These are phyloP conservation scores for Hanseniaspora osmophila DNA, from an alignment of 805 yeast species.

Conservation along the genomic window DNA sequence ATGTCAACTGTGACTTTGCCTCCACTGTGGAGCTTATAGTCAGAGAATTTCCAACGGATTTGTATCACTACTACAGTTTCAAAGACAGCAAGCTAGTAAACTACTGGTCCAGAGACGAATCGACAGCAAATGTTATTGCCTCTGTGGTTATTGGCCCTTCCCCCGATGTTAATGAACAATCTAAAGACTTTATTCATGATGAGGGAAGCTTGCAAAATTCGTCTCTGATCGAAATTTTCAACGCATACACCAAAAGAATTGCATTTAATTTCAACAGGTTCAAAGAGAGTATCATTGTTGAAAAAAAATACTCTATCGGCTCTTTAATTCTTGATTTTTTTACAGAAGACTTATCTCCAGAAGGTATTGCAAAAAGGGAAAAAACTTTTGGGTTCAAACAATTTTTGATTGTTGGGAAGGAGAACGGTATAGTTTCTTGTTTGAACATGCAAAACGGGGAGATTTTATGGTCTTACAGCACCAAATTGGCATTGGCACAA, in stretches of 20 bases:
- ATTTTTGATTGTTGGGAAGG: slow-evolving; percentile 27
- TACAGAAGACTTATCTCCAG: slow-evolving; percentile 9
- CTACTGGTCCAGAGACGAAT: slow-evolving; percentile 33
- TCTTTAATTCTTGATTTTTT: slow-evolving; percentile 7
- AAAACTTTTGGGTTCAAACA: slow-evolving; percentile 35
- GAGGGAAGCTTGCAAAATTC: slow-evolving; percentile 1
- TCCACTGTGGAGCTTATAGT: slow-evolving; percentile 8
- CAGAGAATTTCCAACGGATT: slow-evolving; percentile 7
- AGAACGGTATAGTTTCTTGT: slow-evolving; percentile 29
- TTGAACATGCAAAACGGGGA: slow-evolving; percentile 29
- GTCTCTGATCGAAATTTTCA: slow-evolving; percentile 6
- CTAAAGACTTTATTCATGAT: slow-evolving; percentile 13
- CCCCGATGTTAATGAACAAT: slow-evolving; percentile 8
- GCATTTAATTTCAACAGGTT: slow-evolving; percentile 12
- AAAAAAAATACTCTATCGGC: slow-evolving; percentile 8
- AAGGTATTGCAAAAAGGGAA: slow-evolving; percentile 8
- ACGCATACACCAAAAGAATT: slow-evolving; percentile 20
- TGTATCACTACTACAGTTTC: slow-evolving; percentile 10
- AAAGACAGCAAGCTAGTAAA: slow-evolving; percentile 12
- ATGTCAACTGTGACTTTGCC: slow-evolving; percentile 10
- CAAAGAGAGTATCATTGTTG: slow-evolving; percentile 6
- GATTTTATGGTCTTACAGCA: slow-evolving; percentile 26
- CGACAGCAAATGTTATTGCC: slow-evolving; percentile 25
- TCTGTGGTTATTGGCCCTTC: slow-evolving; percentile 9
- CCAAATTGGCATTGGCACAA: slow-evolving; percentile 11